Base-by-base conservation (phyloP, 2,329 filamentous ascomycete species). In the Fusarium poae region DNA sequence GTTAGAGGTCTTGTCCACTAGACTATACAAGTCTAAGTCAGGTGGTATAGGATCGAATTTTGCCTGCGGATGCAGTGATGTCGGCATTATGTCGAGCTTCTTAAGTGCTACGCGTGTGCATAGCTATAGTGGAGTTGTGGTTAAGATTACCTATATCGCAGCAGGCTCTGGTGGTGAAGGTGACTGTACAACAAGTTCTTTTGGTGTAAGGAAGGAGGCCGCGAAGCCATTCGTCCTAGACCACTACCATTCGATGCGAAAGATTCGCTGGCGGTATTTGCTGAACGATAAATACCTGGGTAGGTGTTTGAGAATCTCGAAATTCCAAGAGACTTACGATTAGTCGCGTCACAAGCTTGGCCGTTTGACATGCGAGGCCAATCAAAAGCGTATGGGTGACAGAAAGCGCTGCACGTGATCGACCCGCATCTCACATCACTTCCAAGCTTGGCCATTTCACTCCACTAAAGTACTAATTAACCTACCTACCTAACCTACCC, bases 1-100 rank as follows among this genome's bases (percentile, higher is more conserved):
- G 75, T 97, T 97, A 4, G 90, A 85, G 0, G 91, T 92, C 11
- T 86, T 85, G 59, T 96, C 90, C 18, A 98, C 92, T 2, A 98
- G 84, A 1, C 82, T 81, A 39, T 88, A 82, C 18, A 98, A 83
- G 76, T 98, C 91, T 59, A 98, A 88, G 75, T 95, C 89, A 0
- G 94, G 94, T 0, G 94, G 88, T 46, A 98, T 92, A 2, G 95
- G 94, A 78, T 97, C 93, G 79, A 98, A 98, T 52, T 94, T 93
- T 18, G 94, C 93, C 76, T 93, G 91, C 1, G 93, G 93, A 73
- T 94, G 89, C 61, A 91, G 83, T 16, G 91, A 85, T 18, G 84
- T 82, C 56, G 92, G 91, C 94, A 97, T 97, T 29, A 75, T 85
- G 74, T 64, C 58, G 55, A 20, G 34, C 32, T 52, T 56, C 20